A percentile compares a stretch with the other conserved stretches of the same genome.
Conservation (phyloP, 2,329 filamentous ascomycete genomes). For the Fusarium aywerte region DNA sequence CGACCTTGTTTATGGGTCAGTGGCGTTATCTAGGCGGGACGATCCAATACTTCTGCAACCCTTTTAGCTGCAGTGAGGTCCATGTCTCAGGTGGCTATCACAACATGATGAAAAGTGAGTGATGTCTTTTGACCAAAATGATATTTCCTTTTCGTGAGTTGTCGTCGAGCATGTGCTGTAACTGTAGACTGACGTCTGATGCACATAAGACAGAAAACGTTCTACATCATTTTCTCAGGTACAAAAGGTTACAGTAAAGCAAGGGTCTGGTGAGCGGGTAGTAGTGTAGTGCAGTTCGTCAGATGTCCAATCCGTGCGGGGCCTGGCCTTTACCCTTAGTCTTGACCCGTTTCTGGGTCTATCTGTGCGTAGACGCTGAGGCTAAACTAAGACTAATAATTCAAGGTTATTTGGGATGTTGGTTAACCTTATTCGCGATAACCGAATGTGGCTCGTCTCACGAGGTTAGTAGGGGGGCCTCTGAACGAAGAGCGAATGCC, state of each 20-base stretch:
- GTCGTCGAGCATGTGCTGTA: background rate
- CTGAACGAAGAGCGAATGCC: background rate
- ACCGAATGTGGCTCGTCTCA: slow-evolving; percentile 31
- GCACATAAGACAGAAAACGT: background rate
- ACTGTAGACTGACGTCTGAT: background rate
- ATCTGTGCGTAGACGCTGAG: background rate
- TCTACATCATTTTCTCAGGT: background rate
- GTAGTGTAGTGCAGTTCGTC: slow-evolving; percentile 2
- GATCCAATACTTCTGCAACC: background rate
- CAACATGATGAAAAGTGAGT: background rate
- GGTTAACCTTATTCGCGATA: slow-evolving; percentile 25
- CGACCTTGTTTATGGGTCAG: background rate
- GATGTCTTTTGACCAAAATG: background rate
- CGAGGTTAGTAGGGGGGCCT: background rate
- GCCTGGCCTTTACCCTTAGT: no score
- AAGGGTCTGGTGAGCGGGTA: background rate
- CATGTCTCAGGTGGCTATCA: slow-evolving; percentile 2
- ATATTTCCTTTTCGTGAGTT: background rate
- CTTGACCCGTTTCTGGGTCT: background rate
- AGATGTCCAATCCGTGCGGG: slow-evolving; percentile 6
- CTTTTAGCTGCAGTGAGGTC: background rate
- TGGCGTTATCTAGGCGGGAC: slow-evolving; percentile 2
- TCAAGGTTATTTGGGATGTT: slow-evolving; percentile 7
- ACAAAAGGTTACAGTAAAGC: background rate
- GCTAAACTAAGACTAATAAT: slow-evolving; percentile 21